Percentiles rank a stretch among this genome's conserved stretches.
These are phyloP conservation scores for Erodium moschatum DNA, from an alignment of 441 rosid genomes.

Conservation along the genomic window DNA sequence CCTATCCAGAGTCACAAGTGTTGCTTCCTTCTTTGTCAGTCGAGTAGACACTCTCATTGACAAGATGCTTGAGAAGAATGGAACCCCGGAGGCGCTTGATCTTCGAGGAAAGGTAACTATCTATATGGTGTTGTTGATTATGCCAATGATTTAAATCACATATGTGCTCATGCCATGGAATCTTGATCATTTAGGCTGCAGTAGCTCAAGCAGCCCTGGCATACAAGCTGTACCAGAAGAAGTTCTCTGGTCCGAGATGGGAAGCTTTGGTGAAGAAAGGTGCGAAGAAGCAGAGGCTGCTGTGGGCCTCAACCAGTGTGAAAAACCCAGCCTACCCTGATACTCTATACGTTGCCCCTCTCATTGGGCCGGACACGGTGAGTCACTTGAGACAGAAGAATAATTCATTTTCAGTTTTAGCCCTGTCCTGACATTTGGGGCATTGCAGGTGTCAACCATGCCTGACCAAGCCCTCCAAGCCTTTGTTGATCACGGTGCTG, in stretches of 20 bases:
- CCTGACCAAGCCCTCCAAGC: constrained; percentile 98
- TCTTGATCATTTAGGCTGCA: constrained; percentile 55
- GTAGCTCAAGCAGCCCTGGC: constrained; percentile 96
- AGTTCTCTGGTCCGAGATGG: constrained; percentile 97
- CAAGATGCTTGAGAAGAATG: constrained; percentile 85
- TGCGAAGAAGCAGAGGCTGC: constrained; percentile 91
- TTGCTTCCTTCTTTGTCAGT: constrained; percentile 96
- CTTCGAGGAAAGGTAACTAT: constrained; percentile 82
- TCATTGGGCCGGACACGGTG: constrained; percentile 93
- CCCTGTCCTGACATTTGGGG: background rate
- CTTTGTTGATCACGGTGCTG: constrained; percentile 70
- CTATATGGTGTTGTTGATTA: background rate
- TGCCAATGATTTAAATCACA: background rate
- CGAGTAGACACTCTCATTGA: constrained; percentile 90
- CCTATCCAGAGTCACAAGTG: constrained; percentile 89
- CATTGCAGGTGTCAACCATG: constrained; percentile 81
- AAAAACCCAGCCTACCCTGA: constrained; percentile 87
- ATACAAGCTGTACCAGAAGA: constrained; percentile 86
- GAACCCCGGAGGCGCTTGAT: constrained; percentile 89
- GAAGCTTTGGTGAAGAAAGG: constrained; percentile 89
- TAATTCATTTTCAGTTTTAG: background rate
- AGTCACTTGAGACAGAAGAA: constrained; percentile 18
- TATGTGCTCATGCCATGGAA: constrained; percentile 11
- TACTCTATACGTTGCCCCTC: constrained; percentile 80
- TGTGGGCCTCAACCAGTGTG: constrained; percentile 96